Percentiles rank a stretch among this genome's conserved stretches.
These are phyloP conservation scores for Mallotus nudiflorus DNA, from an alignment of 345 rosid genomes.

Conservation along the genomic window DNA sequence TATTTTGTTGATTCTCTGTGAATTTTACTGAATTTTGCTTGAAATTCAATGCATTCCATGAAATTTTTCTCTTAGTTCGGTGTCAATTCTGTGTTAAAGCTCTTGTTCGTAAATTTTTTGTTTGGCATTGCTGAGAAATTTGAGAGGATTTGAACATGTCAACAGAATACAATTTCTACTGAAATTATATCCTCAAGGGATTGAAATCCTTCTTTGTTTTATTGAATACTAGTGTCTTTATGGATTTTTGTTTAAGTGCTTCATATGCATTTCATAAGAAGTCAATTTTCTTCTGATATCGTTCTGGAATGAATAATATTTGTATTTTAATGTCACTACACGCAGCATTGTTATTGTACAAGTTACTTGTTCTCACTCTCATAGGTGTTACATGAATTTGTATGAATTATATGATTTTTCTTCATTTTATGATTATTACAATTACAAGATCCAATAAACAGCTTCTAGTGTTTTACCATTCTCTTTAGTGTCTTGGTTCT, in stretches of 20 bases:
- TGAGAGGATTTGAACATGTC: not conserved
- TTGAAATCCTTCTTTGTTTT: not conserved
- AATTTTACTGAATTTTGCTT: not conserved
- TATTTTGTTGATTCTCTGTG: conserved; percentile 1
- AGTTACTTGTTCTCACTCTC: too few species aligned
- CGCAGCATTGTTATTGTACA: not conserved
- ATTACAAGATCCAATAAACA: too few species aligned
- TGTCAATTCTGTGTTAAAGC: not conserved
- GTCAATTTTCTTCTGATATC: not conserved
- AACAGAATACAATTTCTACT: not conserved
- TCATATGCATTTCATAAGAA: not conserved
- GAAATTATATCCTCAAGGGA: not conserved
- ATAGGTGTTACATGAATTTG: not conserved
- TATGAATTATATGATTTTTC: not conserved
- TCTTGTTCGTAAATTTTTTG: not conserved
- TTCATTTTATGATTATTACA: too few species aligned
- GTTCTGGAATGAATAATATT: not conserved
- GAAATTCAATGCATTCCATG: not conserved
- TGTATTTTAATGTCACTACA: not conserved
- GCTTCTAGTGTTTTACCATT: too few species aligned
- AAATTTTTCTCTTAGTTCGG: not conserved
- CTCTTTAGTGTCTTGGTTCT: too few species aligned
- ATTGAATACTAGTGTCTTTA: not conserved
- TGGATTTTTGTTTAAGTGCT: not conserved
- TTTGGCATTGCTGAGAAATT: not conserved